Conservation (phyloP, 139 green algal species). For the Astrephomene gubernaculifera region DNA sequence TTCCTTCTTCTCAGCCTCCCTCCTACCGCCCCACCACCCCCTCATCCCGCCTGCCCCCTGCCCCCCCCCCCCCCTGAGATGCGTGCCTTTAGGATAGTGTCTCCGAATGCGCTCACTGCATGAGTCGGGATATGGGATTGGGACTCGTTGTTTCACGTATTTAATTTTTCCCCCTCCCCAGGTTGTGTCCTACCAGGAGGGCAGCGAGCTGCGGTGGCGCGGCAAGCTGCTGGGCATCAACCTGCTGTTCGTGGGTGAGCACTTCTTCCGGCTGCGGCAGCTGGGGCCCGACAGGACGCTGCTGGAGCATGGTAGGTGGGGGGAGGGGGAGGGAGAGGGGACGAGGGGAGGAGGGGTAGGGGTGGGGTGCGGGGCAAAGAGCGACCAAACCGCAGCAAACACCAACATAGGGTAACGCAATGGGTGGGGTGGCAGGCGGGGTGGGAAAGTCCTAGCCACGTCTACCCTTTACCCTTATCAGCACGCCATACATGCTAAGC, state of each 20-base stretch:
- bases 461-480: no score
- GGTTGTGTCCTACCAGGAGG: not conserved
- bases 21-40: not conserved
- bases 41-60: no score
- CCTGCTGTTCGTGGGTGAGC: constrained; percentile 31
- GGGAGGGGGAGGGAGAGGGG: not conserved
- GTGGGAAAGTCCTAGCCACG: no score
- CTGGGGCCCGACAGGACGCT: constrained; percentile 5
- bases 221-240: constrained; percentile 3
- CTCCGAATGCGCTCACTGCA: no score
- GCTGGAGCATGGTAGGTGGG: not conserved
- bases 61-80: no score
- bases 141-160: no score
- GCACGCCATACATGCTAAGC: not conserved
- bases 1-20: not conserved
- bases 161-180: no score
- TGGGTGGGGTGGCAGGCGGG: no score
- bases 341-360: not conserved
- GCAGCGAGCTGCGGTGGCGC: constrained; percentile 13
- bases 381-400: not conserved
- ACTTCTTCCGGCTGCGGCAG: not conserved
- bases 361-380: not conserved
- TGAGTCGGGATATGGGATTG: no score
- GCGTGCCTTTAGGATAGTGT: no score
- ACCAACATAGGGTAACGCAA: not conserved